Evolutionary conservation across 352 stramenopile species (phyloP), one percentile per base, ranked within the genome.

Genomic region (Globisporangium irregulare): DNA sequence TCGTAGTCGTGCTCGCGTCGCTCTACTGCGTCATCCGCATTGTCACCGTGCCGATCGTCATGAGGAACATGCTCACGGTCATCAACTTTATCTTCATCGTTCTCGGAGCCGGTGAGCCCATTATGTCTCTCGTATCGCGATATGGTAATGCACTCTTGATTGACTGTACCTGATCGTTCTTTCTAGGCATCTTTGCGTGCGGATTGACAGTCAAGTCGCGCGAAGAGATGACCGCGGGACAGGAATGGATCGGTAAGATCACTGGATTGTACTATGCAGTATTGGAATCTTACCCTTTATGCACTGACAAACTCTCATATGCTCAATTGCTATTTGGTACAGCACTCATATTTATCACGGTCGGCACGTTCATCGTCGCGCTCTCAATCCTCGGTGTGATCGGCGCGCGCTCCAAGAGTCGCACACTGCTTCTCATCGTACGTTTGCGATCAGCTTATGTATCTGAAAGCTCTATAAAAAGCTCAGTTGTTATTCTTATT

Each of bases 21-120:
- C 83, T 93, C 74, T 91, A 91, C 73, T 95, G 83, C 70, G 81
- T 93, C 50, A 69, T 95, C 25, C 84, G 85, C 69, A 93, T 95
- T 70, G 83, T 93, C 43, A 92, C 84, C n/a, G 81, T 95, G 41
- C 87, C 87, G 7, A 92, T 94, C 72, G 80, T 95, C 62, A 94
- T 95, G 86, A 89, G 89, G 68, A 89, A 78, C 68, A 82, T 95
- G 75, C 74, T 94, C 62, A 84, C 81, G 4, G 81, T 94, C 36
- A 79, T 91, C 71, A 94, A 93, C 72, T 73, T 73, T 34, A 74
- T 87, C 62, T 95, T 93, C 64, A 73, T 87, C 27, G 64, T 82
- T 18, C 74, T 94, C 14, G 87, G 86, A 66, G 70, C 68, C 5
- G 74, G 73, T 32, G 29, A 32, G 29, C 29, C 29, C 29, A 32